Percentiles rank a stretch among this genome's conserved stretches.
Conservation (phyloP, 345 rosid species). For the Linum trigynum region DNA sequence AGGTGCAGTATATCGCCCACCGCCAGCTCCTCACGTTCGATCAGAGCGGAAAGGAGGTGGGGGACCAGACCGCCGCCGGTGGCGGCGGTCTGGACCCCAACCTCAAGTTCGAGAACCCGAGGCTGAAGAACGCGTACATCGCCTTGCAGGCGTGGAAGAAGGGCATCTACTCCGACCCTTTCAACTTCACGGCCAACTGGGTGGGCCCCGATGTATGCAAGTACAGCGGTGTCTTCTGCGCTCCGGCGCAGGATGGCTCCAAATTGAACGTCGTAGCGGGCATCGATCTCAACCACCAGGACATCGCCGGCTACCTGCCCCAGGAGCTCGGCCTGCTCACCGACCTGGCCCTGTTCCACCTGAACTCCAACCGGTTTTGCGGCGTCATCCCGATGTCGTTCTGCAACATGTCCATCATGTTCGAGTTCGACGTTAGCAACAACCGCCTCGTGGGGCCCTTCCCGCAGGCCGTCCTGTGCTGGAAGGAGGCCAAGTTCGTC, state of each 20-base stretch:
- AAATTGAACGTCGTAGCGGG: slow-evolving; percentile 15
- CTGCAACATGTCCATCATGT: slow-evolving; percentile 7
- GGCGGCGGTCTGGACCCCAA: not conserved
- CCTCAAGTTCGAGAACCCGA: slow-evolving; percentile 13
- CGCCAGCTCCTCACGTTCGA: slow-evolving; percentile 14
- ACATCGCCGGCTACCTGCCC: slow-evolving; percentile 22
- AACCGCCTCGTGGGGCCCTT: slow-evolving; percentile 19
- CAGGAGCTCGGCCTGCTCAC: slow-evolving; percentile 17
- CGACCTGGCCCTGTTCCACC: slow-evolving; percentile 23
- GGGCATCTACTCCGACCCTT: slow-evolving; percentile 19
- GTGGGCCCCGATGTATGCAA: slow-evolving; percentile 16
- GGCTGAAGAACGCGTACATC: slow-evolving; percentile 18
- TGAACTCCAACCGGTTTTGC: slow-evolving; percentile 24
- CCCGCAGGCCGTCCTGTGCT: slow-evolving; percentile 13
- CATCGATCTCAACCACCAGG: slow-evolving; percentile 24
- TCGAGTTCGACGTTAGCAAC: slow-evolving; percentile 24
- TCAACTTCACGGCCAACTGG: slow-evolving; percentile 15
- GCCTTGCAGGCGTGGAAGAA: slow-evolving; percentile 23
- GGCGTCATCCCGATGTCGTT: slow-evolving; percentile 15
- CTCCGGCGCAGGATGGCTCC: slow-evolving; percentile 13
- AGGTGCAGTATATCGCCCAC: slow-evolving; percentile 6
- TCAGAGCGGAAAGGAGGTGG: not conserved
- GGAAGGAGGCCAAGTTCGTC: slow-evolving; percentile 14
- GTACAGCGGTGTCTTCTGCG: slow-evolving; percentile 15
- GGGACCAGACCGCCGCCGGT: not conserved